Evolutionary conservation across 106 monocot species (phyloP).

Genomic region (Phalaenopsis aphrodite): DNA sequence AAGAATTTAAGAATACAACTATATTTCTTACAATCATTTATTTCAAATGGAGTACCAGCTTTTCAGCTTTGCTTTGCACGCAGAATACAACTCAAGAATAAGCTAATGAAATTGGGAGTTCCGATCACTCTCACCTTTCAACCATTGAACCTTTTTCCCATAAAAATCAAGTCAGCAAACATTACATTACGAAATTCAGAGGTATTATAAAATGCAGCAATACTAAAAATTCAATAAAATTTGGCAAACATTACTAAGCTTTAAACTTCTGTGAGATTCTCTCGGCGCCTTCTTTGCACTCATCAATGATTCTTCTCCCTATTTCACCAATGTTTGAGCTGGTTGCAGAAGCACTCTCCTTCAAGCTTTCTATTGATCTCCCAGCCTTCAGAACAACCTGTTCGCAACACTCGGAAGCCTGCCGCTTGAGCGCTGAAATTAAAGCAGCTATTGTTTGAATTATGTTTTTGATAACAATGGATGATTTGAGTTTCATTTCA

Average conservation of each 20-base stretch:
- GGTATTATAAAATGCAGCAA: background rate
- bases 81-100: background rate
- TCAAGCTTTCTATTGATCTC: slow-evolving; percentile 24
- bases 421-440: slow-evolving; percentile 36
- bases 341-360: slow-evolving; percentile 27
- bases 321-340: slow-evolving; percentile 32
- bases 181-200: no score
- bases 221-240: background rate
- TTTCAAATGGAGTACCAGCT: no score
- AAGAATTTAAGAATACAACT: no score
- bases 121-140: background rate
- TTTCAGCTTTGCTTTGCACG: background rate
- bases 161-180: no score
- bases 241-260: slow-evolving; percentile 4
- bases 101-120: background rate
- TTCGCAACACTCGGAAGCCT: slow-evolving; percentile 14
- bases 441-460: slow-evolving; percentile 36
- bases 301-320: slow-evolving; percentile 49
- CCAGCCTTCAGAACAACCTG: slow-evolving; percentile 24
- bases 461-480: slow-evolving; percentile 28
- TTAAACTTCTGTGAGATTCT: slow-evolving; percentile 65
- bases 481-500: slow-evolving; percentile 43
- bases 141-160: no score
- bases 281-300: slow-evolving; percentile 54
- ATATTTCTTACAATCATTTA: no score